These are phyloP conservation scores for Colletotrichum sp. DNA, from an alignment of 2,329 filamentous ascomycete genomes.

Conservation along the genomic window DNA sequence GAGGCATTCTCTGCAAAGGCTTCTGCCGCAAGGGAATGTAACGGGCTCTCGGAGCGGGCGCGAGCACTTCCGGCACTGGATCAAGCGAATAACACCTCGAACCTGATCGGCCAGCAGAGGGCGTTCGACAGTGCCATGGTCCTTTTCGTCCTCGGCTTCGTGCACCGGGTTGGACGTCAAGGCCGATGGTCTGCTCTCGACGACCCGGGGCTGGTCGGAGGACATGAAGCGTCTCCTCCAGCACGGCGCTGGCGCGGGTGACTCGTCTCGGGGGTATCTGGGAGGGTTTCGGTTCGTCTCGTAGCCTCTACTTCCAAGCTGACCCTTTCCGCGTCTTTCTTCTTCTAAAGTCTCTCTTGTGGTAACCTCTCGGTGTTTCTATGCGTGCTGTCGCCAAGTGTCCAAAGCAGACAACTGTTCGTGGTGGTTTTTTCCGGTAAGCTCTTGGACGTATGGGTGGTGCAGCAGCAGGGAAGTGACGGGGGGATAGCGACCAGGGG, in stretches of 20 bases:
- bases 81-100: slow-evolving; percentile 70
- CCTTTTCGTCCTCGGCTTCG: slow-evolving; percentile 22
- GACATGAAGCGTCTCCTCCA: slow-evolving; percentile 26
- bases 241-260: slow-evolving; percentile 4
- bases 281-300: neutral
- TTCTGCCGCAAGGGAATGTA: slow-evolving; percentile 81
- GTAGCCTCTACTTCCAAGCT: neutral
- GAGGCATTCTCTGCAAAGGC: slow-evolving; percentile 77
- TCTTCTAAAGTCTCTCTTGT: neutral
- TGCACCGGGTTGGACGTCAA: slow-evolving; percentile 20
- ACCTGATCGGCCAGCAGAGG: slow-evolving; percentile 50
- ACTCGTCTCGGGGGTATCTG: neutral
- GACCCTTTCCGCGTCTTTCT: neutral
- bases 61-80: slow-evolving; percentile 81
- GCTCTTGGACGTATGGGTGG: neutral
- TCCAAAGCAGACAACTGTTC: neutral
- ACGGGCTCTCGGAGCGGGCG: slow-evolving; percentile 70
- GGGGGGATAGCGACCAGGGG: slow-evolving; percentile 14
- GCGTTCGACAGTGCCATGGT: slow-evolving; percentile 18
- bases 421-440: neutral
- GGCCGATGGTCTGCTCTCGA: slow-evolving; percentile 23
- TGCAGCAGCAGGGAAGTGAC: neutral
- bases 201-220: slow-evolving; percentile 22
- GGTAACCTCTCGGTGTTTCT: neutral
- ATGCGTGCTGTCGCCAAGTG: neutral